Base-by-base conservation (phyloP, 73 alveolate species). In the Paraurostyla sp. region DNA sequence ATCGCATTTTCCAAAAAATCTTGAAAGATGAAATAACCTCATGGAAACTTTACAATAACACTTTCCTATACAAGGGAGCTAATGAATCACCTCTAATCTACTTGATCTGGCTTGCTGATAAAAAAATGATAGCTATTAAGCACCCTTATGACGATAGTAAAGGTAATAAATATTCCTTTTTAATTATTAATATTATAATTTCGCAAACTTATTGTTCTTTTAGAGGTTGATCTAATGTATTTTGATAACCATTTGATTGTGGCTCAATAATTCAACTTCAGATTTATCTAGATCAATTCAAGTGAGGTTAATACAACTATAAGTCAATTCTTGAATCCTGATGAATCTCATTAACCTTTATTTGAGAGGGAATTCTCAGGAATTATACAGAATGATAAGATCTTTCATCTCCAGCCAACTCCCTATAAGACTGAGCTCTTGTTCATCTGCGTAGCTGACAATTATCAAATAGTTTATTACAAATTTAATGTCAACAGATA, bases 71-170 rank as follows among this genome's bases (percentile, higher is more conserved):
- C 50, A 78, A 78, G 46, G 62, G 62, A 7, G 69, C 62, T 0
- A 35, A 20, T 35, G 76, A 78, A 4, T 36, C 76, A 11, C 80
- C 76, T 2, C 18, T 36, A 38, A 78, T 78, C 3, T 78, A 78
- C 33, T 9, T 78, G 9, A 49, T 78, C 48, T 78, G 46, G 46
- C 78, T 78, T 20, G 33, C 49, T 0, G 89, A 78, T 7, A 78
- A 40, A 40, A 78, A 78, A 38, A 78, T 78, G 89, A 36, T 41
- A 32, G 76, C 80, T 18, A 4, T 78, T 23, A 78, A 35, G 60
- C 89, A 78, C 78, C 89, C 89, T 36, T 78, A 78, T 78, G 89
- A 78, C 4, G 89, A 78, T 36, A 78, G 30, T 40, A 78, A 32
- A 54, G 89, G 89, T 78, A 78, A 51, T 0, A 16, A 16, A 40